phyloP scores from a whole-genome alignment of 257 asterid species.

The Handroanthus guayacan region DNA sequence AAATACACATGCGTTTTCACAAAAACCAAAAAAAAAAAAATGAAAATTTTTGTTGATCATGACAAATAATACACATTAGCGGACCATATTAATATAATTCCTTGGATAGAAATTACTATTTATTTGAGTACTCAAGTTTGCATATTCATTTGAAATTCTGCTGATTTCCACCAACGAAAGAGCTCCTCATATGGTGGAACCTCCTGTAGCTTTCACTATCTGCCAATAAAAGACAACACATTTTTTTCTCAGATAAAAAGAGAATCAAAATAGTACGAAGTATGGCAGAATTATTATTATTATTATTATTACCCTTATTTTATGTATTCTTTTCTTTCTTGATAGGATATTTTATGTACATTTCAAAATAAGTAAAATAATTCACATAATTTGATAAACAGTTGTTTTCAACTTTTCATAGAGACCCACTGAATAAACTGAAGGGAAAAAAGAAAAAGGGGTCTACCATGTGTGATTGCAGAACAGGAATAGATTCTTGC shows the following conservation, averaged over 20 bases:
- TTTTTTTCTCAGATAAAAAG: conserved; percentile 1
- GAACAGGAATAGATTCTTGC: conserved; percentile 15
- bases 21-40: too few species aligned
- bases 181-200: conserved; percentile 47
- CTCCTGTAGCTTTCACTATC: conserved; percentile 25
- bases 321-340: neutral
- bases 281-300: neutral
- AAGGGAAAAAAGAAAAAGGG: conserved; percentile 28
- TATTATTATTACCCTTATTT: neutral
- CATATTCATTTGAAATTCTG: neutral
- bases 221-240: conserved; percentile 28
- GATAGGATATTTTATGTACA: conserved; percentile 12
- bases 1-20: too few species aligned
- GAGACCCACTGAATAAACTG: conserved; percentile 26
- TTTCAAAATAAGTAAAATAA: neutral
- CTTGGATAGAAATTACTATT: neutral
- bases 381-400: neutral
- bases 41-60: neutral
- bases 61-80: too few species aligned
- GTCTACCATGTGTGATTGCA: conserved; percentile 46
- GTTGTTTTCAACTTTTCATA: conserved; percentile 6
- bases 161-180: conserved; percentile 15
- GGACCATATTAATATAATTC: too few species aligned
- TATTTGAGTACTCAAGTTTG: neutral
- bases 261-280: conserved; percentile 11